A percentile compares a stretch with the other conserved stretches of the same genome.
Conservation (phyloP, 2,329 filamentous ascomycete species). For the Hypoxylon sp. region DNA sequence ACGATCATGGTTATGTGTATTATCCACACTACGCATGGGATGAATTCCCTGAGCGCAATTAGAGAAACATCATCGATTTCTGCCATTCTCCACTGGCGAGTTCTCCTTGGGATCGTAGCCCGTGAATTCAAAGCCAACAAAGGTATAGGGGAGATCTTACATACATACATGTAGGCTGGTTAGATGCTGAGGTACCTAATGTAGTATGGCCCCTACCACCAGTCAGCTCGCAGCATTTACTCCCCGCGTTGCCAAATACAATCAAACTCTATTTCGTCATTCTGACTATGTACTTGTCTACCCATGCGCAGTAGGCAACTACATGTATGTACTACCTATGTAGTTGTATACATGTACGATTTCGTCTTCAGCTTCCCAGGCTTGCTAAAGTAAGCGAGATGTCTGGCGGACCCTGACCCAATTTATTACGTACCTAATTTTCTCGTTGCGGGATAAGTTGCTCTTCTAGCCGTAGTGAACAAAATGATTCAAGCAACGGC, state of each 20-base stretch:
- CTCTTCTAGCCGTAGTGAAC: neutral
- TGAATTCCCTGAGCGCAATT: neutral
- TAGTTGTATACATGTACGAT: too few species aligned
- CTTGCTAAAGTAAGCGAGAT: slow-evolving; percentile 12
- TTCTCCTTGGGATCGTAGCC: too few species aligned
- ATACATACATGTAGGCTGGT: neutral
- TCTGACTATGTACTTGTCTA: neutral
- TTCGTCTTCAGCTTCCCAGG: neutral
- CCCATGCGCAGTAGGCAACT: neutral
- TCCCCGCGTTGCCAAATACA: neutral
- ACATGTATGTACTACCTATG: too few species aligned
- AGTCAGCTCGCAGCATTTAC: slow-evolving; percentile 1
- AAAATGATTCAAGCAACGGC: neutral
- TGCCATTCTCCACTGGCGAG: neutral
- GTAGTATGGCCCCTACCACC: too few species aligned
- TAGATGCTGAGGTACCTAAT: too few species aligned
- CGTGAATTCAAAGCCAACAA: neutral
- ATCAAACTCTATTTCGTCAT: slow-evolving; percentile 7
- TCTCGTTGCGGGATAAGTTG: slow-evolving; percentile 16
- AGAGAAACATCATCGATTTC: neutral
- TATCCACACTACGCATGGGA: neutral
- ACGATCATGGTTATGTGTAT: slow-evolving; percentile 7
- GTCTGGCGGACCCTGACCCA: slow-evolving; percentile 13
- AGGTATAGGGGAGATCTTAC: neutral
- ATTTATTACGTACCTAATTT: slow-evolving; percentile 18